phyloP scores from a whole-genome alignment of 2,329 filamentous ascomycete species.

The Colletotrichum sp. region DNA sequence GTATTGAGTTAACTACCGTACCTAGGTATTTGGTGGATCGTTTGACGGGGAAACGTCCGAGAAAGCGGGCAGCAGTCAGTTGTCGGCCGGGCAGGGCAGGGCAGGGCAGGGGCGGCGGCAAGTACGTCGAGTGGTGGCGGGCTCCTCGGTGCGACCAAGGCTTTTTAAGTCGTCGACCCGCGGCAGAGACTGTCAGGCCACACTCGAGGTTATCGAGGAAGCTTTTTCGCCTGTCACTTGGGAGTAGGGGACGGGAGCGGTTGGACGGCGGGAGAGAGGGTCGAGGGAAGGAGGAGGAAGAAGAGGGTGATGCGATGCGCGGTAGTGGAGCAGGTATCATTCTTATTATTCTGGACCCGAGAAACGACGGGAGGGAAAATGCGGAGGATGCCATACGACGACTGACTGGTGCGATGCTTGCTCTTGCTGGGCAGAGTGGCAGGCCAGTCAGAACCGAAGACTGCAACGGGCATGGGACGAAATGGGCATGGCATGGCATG shows the following conservation, averaged over 20 bases:
- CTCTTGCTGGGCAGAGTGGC: neutral
- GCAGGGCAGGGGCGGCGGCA: neutral
- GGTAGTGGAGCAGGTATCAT: slow-evolving; percentile 21
- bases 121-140: neutral
- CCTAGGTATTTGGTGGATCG: neutral
- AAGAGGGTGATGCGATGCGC: slow-evolving; percentile 10
- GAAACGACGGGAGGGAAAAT: neutral
- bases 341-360: slow-evolving; percentile 19
- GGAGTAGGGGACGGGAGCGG: neutral
- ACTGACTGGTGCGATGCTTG: neutral
- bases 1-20: neutral
- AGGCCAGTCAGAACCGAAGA: slow-evolving; percentile 9
- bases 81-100: neutral
- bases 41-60: neutral
- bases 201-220: slow-evolving; percentile 3
- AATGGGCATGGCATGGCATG: slow-evolving; percentile 14
- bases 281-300: neutral
- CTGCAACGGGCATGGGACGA: slow-evolving; percentile 17
- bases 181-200: neutral
- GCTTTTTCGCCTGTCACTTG: neutral
- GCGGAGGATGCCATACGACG: slow-evolving; percentile 8
- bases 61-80: neutral
- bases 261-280: neutral
- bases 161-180: neutral
- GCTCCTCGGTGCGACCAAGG: neutral